Percentiles rank a stretch among this genome's conserved stretches.
Evolutionary conservation across 2,329 filamentous ascomycete species (phyloP).

Genomic region (Incumbomyces delicatus): DNA sequence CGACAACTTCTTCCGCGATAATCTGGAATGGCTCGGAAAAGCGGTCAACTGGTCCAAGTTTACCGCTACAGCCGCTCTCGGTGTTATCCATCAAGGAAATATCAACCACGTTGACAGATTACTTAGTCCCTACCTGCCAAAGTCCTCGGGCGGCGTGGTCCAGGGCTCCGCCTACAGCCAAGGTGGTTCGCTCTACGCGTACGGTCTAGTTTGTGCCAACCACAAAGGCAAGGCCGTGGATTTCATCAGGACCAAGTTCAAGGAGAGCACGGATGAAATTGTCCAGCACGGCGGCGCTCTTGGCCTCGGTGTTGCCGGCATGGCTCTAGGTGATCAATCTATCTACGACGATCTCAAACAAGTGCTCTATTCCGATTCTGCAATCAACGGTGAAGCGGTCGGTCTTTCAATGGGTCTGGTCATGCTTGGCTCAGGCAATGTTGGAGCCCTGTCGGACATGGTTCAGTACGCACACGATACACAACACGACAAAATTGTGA

Average conservation of each 20-base stretch:
- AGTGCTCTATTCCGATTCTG: conserved; percentile 86
- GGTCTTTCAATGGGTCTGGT: conserved; percentile 94
- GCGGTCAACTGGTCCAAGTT: conserved; percentile 99
- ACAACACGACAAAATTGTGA: conserved; percentile 97
- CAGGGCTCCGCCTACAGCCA: conserved; percentile 89
- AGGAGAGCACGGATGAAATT: conserved; percentile 56
- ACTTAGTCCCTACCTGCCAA: conserved; percentile 86
- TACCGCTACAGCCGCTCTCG: conserved; percentile 88
- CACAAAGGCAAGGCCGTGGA: conserved; percentile 74
- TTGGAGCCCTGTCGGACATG: conserved; percentile 90
- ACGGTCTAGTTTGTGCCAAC: conserved; percentile 94
- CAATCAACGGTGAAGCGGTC: conserved; percentile 92
- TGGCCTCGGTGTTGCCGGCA: conserved; percentile 89
- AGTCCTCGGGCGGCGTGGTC: conserved; percentile 51
- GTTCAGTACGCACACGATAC: conserved; percentile 96
- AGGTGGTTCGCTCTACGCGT: conserved; percentile 88
- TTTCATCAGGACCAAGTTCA: conserved; percentile 38
- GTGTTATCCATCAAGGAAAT: conserved; percentile 94
- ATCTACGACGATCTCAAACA: conserved; percentile 86
- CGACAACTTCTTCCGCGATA: conserved; percentile 97
- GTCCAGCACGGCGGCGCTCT: conserved; percentile 95
- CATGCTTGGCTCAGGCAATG: conserved; percentile 96
- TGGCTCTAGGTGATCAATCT: conserved; percentile 85
- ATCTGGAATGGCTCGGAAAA: conserved; percentile 95
- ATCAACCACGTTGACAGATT: conserved; percentile 87